Evolutionary conservation across 164 flowering plant genomes (phyloP).

Genomic region (Berberis vulgaris): DNA sequence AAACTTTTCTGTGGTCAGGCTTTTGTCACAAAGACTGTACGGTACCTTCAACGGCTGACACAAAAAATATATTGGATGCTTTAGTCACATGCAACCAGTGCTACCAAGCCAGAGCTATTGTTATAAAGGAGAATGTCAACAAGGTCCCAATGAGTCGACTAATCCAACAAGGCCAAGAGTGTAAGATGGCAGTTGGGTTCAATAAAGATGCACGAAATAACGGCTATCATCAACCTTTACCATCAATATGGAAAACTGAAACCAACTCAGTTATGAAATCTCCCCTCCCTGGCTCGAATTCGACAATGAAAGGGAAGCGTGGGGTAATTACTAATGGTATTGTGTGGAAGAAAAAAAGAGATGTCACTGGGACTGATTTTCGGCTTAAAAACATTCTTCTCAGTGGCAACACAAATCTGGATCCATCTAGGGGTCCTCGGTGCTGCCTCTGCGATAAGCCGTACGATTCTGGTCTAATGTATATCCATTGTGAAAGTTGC

Average conservation of each 20-base stretch:
- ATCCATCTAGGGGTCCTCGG: slow-evolving; percentile 18
- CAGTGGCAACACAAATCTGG: slow-evolving; percentile 25
- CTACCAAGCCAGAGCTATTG: slow-evolving; percentile 18
- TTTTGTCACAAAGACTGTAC: slow-evolving; percentile 67
- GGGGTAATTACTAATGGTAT: slow-evolving; percentile 38
- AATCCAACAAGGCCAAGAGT: slow-evolving; percentile 28
- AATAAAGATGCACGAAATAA: slow-evolving; percentile 20
- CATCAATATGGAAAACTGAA: slow-evolving; percentile 14
- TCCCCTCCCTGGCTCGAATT: slow-evolving; percentile 18
- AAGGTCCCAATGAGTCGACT: slow-evolving; percentile 46
- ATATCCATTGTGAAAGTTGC: slow-evolving; percentile 73
- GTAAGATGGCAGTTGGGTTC: slow-evolving; percentile 16
- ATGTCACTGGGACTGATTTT: slow-evolving; percentile 42
- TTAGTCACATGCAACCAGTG: slow-evolving; percentile 58
- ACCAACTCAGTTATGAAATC: slow-evolving; percentile 19
- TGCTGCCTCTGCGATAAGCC: slow-evolving; percentile 63
- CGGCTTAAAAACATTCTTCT: slow-evolving; percentile 46
- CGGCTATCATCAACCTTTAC: slow-evolving; percentile 15
- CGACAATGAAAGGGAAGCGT: slow-evolving; percentile 16
- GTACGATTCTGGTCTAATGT: slow-evolving; percentile 64
- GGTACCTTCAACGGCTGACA: slow-evolving; percentile 27
- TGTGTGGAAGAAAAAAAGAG: slow-evolving; percentile 54
- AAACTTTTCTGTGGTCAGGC: slow-evolving; percentile 37
- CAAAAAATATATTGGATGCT: slow-evolving; percentile 23
- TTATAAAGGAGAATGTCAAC: slow-evolving; percentile 15